Evolutionary conservation across 2,329 filamentous ascomycete species (phyloP), one percentile per base, ranked within the genome.

Genomic region (Neophaeococcomyces mojaviensis): DNA sequence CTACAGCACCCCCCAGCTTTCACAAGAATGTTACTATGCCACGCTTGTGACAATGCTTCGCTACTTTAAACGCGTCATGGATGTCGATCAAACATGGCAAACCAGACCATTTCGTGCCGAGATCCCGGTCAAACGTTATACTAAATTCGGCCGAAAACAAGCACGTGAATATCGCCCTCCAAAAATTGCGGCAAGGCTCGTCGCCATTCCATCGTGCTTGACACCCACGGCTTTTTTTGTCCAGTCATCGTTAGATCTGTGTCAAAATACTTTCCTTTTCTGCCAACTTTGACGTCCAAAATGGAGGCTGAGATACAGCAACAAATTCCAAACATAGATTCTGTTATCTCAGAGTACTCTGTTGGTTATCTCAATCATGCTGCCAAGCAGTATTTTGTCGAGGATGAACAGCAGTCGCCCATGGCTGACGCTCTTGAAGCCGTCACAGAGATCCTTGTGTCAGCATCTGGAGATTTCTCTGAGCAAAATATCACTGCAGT

Each of bases 321-420:
- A 51, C 79, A 88, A 57, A 79, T 95, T 57, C 88, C 88, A 51
- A 84, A 85, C 61, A 86, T 96, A 57, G 89, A 96, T 68, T 86
- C 84, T 49, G 77, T 94, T 52, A 74, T 96, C 56, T 89, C 88
- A 39, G 86, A 94, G 68, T 96, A 95, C 68, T 92, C 88, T 35
- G 86, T 88, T 55, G 92, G 92, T 48, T 98, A 97, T 64, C 76
- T 98, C 58, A 88, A 82, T 60, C 90, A 98, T 74, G 92, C 92
- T 39, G 92, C 89, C 39, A 89, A 83, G 55, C 75, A 85, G 42
- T 94, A 86, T 74, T 74, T 81, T 50, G 79, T 82, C 42, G 88
- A 94, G 53, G 68, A 70, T 43, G 88, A 94, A 53, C 81, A 71
- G n/a, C 70, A 76, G 46, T 87, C 86, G 3, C 89, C 89, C 9